Percentiles rank a stretch among this genome's conserved stretches.
Evolutionary conservation across 495 filamentous ascomycete species (phyloP).

Genomic region (Aspergillus bertholletiae): DNA sequence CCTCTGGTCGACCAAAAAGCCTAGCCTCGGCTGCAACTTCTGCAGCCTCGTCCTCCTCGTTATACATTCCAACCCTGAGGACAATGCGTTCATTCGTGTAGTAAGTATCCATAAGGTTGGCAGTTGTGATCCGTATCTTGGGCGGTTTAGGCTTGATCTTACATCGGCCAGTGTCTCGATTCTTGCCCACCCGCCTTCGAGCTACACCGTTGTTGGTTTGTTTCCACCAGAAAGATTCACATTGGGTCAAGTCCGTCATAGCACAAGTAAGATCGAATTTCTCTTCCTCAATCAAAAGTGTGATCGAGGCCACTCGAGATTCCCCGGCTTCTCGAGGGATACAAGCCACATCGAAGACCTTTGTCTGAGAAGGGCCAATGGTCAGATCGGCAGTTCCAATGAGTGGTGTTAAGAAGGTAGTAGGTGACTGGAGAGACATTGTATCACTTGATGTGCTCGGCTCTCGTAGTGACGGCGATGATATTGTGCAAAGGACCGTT

Average conservation of each 20-base stretch:
- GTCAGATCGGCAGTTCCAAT: constrained; percentile 62
- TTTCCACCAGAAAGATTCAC: constrained; percentile 53
- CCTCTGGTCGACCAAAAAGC: constrained; percentile 58
- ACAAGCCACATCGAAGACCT: constrained; percentile 66
- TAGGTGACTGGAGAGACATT: constrained; percentile 37
- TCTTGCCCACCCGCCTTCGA: constrained; percentile 37
- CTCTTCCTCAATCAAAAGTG: constrained; percentile 57
- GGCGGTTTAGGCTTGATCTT: constrained; percentile 85
- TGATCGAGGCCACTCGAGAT: constrained; percentile 60
- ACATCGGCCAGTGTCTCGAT: constrained; percentile 39
- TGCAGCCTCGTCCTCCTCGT: constrained; percentile 80
- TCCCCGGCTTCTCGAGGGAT: constrained; percentile 79
- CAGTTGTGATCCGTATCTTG: constrained; percentile 73
- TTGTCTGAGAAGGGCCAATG: constrained; percentile 63
- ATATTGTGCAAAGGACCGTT: constrained; percentile 21
- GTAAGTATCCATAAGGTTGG: constrained; percentile 62
- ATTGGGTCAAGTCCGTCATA: constrained; percentile 45
- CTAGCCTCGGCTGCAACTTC: constrained; percentile 64
- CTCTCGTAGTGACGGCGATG: constrained; percentile 32
- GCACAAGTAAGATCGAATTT: constrained; percentile 67
- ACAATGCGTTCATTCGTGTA: constrained; percentile 76
- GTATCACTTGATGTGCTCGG: constrained; percentile 26
- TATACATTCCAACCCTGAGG: constrained; percentile 66
- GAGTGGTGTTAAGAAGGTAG: constrained; percentile 35
- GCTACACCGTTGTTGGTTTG: constrained; percentile 34